A percentile compares a stretch with the other conserved stretches of the same genome.
phyloP scores from a whole-genome alignment of 306 rosid species.

The Heteromeles arbutifolia region DNA sequence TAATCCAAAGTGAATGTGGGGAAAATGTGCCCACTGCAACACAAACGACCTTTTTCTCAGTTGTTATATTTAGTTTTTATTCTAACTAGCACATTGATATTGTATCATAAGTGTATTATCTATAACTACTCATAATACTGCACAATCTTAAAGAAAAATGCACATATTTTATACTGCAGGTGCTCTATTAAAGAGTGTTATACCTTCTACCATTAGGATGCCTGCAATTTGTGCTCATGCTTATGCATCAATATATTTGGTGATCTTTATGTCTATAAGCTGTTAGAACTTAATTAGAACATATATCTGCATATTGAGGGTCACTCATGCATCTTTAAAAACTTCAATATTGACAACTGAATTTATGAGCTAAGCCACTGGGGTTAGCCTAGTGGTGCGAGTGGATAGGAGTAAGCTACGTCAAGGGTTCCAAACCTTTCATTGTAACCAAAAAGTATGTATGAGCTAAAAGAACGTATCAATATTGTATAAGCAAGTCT shows the following conservation, averaged over 20 bases:
- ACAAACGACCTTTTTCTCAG: not conserved
- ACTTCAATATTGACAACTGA: not conserved
- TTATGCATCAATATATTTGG: not conserved
- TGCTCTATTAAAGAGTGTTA: not conserved
- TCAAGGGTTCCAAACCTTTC: not conserved
- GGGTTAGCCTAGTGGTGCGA: not conserved
- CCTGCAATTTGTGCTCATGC: not conserved
- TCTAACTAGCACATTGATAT: not conserved
- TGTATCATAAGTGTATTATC: not conserved
- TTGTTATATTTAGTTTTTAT: not conserved
- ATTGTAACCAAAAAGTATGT: not conserved
- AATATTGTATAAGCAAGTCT: not conserved
- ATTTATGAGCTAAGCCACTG: not conserved
- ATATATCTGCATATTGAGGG: not conserved
- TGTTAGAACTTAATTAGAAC: not conserved
- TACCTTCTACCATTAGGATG: not conserved
- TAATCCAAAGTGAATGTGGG: slow-evolving; percentile 88
- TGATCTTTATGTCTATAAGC: not conserved
- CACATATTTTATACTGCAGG: not conserved
- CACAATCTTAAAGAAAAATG: not conserved
- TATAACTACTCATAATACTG: not conserved
- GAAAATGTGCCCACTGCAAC: slow-evolving; percentile 99
- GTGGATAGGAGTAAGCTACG: not conserved
- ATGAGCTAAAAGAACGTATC: not conserved
- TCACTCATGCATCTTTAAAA: not conserved